Conservation (phyloP, 495 filamentous ascomycete genomes). For the Tuber aestivum region DNA sequence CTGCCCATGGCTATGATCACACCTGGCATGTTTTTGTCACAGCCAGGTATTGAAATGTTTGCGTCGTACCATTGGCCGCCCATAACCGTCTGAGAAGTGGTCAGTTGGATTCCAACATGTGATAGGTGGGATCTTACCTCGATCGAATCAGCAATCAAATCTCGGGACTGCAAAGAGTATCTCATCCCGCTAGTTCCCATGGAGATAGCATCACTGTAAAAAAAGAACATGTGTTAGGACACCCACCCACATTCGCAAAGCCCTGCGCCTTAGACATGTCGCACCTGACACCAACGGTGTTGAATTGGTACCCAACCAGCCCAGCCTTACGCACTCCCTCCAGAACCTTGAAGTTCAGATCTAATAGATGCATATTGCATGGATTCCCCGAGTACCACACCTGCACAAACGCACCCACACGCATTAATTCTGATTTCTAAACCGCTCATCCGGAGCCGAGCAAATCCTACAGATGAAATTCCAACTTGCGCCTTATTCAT, state of each 20-base stretch:
- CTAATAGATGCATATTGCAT: slow-evolving; percentile 97
- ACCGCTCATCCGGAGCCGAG: neutral
- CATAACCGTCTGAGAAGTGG: slow-evolving; percentile 82
- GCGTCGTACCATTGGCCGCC: slow-evolving; percentile 98
- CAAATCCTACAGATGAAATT: slow-evolving; percentile 72
- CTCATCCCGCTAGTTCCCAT: slow-evolving; percentile 88
- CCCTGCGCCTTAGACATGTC: slow-evolving; percentile 42
- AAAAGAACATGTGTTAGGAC: neutral
- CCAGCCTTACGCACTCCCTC: slow-evolving; percentile 77
- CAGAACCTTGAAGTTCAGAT: slow-evolving; percentile 73
- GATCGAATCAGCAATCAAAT: slow-evolving; percentile 94
- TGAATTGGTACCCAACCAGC: slow-evolving; percentile 85
- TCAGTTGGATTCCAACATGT: neutral
- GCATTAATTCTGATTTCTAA: neutral
- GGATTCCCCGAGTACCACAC: slow-evolving; percentile 88
- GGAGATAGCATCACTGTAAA: slow-evolving; percentile 58
- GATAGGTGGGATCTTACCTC: slow-evolving; percentile 47
- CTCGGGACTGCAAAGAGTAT: slow-evolving; percentile 86
- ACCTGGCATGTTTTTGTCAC: slow-evolving; percentile 99
- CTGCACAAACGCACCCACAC: slow-evolving; percentile 5
- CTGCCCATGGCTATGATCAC: slow-evolving; percentile 97
- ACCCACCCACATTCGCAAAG: neutral
- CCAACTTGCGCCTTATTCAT: slow-evolving; percentile 94
- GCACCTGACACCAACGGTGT: slow-evolving; percentile 88
- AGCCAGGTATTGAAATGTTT: slow-evolving; percentile 96